A percentile compares a stretch with the other conserved stretches of the same genome.
Conservation (phyloP, 139 green algal genomes). For the Chlorella ohadii region DNA sequence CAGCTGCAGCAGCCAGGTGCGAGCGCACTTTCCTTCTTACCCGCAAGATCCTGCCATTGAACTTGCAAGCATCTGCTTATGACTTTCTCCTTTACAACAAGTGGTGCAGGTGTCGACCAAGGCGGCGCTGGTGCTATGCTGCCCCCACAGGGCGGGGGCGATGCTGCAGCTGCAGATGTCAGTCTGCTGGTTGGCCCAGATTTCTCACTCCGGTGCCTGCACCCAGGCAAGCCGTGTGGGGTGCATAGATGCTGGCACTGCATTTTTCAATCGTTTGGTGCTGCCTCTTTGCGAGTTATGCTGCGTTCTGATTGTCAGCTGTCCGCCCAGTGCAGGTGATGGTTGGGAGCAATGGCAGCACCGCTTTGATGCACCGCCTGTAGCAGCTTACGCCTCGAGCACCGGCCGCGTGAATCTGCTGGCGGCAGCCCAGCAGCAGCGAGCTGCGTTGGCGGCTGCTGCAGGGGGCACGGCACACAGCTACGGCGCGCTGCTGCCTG, state of each 20-base stretch:
- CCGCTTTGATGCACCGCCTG: constrained; percentile 68
- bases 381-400: constrained; percentile 59
- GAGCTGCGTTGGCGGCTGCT: background rate
- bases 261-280: no score
- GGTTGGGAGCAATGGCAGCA: constrained; percentile 68
- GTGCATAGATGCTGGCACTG: background rate
- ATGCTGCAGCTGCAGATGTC: background rate
- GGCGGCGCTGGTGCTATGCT: background rate
- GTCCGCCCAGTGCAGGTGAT: background rate
- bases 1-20: background rate
- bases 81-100: no score
- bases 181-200: constrained; percentile 39
- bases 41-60: no score
- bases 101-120: background rate
- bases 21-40: background rate
- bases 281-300: background rate
- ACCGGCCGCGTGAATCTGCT: constrained; percentile 49
- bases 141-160: background rate
- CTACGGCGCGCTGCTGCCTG: background rate
- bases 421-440: constrained; percentile 14
- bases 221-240: constrained; percentile 40
- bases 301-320: background rate
- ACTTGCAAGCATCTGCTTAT: no score
- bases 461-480: background rate
- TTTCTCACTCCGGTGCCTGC: constrained; percentile 51